phyloP scores from a whole-genome alignment of 2,329 filamentous ascomycete genomes.

The Phaeosphaeria sp. region DNA sequence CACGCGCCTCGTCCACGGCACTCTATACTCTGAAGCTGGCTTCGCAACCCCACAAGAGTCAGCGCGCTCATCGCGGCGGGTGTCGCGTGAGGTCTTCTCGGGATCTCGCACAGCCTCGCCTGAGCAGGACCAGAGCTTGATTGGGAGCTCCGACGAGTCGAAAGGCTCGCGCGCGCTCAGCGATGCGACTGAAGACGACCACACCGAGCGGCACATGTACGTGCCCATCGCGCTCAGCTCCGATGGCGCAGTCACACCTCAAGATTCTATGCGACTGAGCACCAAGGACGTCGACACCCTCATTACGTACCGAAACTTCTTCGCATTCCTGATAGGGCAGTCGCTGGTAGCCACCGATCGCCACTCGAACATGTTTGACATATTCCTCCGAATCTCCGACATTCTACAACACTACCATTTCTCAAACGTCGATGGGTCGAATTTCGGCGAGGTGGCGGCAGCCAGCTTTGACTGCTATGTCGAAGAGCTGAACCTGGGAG shows the following conservation, averaged over 20 bases:
- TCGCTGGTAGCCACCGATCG: conserved; percentile 65
- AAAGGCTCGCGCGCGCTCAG: conserved; percentile 57
- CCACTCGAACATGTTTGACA: conserved; percentile 63
- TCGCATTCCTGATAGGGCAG: conserved; percentile 69
- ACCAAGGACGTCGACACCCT: conserved; percentile 63
- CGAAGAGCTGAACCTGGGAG: conserved; percentile 76
- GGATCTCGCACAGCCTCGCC: conserved; percentile 45
- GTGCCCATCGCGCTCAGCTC: conserved; percentile 64
- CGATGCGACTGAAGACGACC: conserved; percentile 56
- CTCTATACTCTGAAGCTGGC: conserved; percentile 52
- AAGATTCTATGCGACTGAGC: conserved; percentile 39
- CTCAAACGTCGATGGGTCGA: conserved; percentile 67
- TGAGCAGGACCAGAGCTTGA: conserved; percentile 37
- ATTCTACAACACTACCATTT: conserved; percentile 66
- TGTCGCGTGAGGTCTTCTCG: conserved; percentile 29
- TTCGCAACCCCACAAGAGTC: conserved; percentile 22
- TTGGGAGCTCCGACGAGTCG: conserved; percentile 52
- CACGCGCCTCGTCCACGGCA: conserved; percentile 63
- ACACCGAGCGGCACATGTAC: conserved; percentile 62
- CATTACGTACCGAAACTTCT: conserved; percentile 67
- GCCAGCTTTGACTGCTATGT: conserved; percentile 77
- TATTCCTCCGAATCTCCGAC: conserved; percentile 67
- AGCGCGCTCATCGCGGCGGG: conserved; percentile 26
- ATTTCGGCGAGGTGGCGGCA: conserved; percentile 67
- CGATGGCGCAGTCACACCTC: conserved; percentile 50